These are phyloP conservation scores for Pochonia chlamydosporia DNA, from an alignment of 2,329 filamentous ascomycete genomes.

Conservation along the genomic window DNA sequence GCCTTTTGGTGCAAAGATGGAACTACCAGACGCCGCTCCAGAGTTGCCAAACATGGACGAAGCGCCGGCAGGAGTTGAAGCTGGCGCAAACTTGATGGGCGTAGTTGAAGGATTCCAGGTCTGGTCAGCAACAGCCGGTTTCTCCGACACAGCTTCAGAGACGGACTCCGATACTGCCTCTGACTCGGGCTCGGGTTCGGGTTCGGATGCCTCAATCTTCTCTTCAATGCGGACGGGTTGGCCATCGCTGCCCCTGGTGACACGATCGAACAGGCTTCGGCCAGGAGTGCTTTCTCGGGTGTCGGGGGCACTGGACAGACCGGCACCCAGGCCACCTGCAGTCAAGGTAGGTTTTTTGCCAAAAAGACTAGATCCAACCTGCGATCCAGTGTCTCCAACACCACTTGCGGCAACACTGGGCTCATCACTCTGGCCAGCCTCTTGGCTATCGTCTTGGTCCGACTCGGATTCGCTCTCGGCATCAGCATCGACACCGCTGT, in stretches of 20 bases:
- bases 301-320: conserved; percentile 30
- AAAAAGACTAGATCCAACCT: conserved; percentile 19
- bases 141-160: conserved; percentile 12
- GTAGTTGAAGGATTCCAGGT: conserved; percentile 40
- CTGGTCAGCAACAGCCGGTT: conserved; percentile 28
- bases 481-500: conserved; percentile 44
- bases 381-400: conserved; percentile 33
- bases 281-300: conserved; percentile 39
- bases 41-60: conserved; percentile 26
- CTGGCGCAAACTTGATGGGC: conserved; percentile 49
- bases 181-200: not conserved
- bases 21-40: conserved; percentile 22
- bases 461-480: conserved; percentile 40
- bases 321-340: conserved; percentile 14
- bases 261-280: conserved; percentile 50
- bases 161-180: not conserved
- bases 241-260: conserved; percentile 44
- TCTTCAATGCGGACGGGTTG: conserved; percentile 39
- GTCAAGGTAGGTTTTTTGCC: conserved; percentile 24
- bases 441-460: conserved; percentile 36
- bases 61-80: conserved; percentile 21
- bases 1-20: conserved; percentile 32
- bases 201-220: conserved; percentile 13
- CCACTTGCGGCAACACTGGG: conserved; percentile 36
- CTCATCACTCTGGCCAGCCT: conserved; percentile 37